Conservation (phyloP, 2,329 filamentous ascomycete species). For the Macrophomina tecta region DNA sequence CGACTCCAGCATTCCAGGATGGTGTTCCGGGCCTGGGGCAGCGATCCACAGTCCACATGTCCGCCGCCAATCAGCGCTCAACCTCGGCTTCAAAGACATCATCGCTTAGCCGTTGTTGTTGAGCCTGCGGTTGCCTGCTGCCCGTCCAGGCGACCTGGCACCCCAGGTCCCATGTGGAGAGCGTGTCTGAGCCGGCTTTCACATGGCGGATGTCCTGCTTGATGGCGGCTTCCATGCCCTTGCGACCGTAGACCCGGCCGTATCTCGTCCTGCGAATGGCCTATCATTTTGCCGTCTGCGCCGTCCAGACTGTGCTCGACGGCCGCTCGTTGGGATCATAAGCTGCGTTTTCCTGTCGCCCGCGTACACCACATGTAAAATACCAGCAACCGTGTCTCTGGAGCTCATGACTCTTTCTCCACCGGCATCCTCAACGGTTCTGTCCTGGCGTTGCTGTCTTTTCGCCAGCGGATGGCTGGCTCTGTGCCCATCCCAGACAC, state of each 20-base stretch:
- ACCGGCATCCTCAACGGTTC: slow-evolving; percentile 2
- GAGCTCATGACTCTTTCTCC: background rate
- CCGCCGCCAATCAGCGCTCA: slow-evolving; percentile 18
- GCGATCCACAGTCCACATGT: slow-evolving; percentile 22
- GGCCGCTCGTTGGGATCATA: background rate
- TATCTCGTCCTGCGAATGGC: slow-evolving; percentile 4
- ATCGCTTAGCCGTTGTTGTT: slow-evolving; percentile 21
- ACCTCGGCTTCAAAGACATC: slow-evolving; percentile 22
- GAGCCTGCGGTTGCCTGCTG: slow-evolving; percentile 6
- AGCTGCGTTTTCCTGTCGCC: slow-evolving; percentile 13
- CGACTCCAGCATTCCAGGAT: slow-evolving; percentile 19
- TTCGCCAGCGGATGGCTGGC: background rate
- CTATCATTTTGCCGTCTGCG: background rate
- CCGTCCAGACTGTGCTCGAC: background rate
- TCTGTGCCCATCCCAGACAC: slow-evolving; percentile 15
- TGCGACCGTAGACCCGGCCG: background rate
- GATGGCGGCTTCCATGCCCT: background rate
- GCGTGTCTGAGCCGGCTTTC: slow-evolving; percentile 7
- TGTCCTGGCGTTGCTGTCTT: background rate
- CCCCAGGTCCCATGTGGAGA: slow-evolving; percentile 18
- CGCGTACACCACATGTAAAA: background rate
- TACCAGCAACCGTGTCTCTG: background rate
- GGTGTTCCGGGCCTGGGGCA: slow-evolving; percentile 6
- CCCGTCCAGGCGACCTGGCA: background rate
- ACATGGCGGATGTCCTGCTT: background rate